Evolutionary conservation across 805 yeast genomes (phyloP).

Genomic region (Starmerella tilneyi): DNA sequence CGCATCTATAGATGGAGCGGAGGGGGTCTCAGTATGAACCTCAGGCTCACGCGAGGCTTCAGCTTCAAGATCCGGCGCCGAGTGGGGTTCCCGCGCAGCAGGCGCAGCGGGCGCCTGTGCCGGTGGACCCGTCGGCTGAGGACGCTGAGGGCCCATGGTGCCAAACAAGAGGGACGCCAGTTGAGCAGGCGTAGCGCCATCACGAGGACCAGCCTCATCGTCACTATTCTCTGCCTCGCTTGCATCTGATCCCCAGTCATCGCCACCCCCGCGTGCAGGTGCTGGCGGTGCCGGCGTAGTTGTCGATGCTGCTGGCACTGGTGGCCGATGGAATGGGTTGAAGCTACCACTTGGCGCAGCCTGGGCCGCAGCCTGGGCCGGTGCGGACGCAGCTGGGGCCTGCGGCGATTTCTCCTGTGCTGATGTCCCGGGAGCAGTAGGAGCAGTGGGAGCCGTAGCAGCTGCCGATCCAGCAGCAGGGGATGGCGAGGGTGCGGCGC

Average conservation of each 20-base stretch:
- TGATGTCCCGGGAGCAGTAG: too few relatives aligned
- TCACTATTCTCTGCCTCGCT: conserved; percentile 30
- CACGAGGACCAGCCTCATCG: conserved; percentile 26
- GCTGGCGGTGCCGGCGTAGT: conserved; percentile 12
- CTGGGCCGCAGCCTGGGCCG: conserved; percentile 4
- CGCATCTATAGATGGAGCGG: too few relatives aligned
- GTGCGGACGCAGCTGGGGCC: conserved; percentile 8
- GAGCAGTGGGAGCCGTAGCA: too few relatives aligned
- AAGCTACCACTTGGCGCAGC: conserved; percentile 12
- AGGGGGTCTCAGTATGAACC: too few relatives aligned
- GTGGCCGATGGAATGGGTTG: conserved; percentile 20
- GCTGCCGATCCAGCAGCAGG: too few relatives aligned
- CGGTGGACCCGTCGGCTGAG: conserved; percentile 13
- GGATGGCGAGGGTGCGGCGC: not conserved
- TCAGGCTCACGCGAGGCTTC: conserved; percentile 11
- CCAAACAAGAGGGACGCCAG: conserved; percentile 37
- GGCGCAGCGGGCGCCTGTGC: conserved; percentile 8
- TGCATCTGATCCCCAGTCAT: conserved; percentile 28
- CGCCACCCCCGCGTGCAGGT: conserved; percentile 21
- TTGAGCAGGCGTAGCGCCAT: conserved; percentile 34
- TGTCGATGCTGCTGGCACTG: not conserved
- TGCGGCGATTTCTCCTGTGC: too few relatives aligned
- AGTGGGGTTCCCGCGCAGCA: conserved; percentile 6
- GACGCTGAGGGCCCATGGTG: conserved; percentile 32
- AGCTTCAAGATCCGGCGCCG: not conserved